These are phyloP conservation scores for Microbotryum saponariae DNA, from an alignment of 1,284 basidiomycete genomes.

Conservation along the genomic window DNA sequence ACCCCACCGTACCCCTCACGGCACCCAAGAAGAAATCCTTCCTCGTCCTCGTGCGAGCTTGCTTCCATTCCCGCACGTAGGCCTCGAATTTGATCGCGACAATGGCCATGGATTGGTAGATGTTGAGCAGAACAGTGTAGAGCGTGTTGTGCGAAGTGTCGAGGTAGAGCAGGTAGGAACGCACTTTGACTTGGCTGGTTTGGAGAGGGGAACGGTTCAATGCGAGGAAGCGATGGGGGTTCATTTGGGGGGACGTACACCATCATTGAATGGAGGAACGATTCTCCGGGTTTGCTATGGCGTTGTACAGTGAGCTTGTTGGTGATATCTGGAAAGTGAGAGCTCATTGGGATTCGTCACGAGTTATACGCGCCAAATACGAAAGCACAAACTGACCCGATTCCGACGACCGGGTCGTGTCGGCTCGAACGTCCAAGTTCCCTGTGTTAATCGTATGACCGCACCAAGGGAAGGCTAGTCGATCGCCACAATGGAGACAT, in stretches of 20 bases:
- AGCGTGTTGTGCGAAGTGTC: conserved; percentile 65
- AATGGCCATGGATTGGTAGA: conserved; percentile 79
- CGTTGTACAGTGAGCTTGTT: conserved; percentile 41
- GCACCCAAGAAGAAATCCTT: conserved; percentile 30
- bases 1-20: no score
- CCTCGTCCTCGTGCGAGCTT: conserved; percentile 37
- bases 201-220: neutral
- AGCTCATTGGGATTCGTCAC: no score
- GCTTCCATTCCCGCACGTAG: conserved; percentile 62
- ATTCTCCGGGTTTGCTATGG: conserved; percentile 33
- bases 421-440: conserved; percentile 58
- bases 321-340: conserved; percentile 32
- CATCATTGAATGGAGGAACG: conserved; percentile 37
- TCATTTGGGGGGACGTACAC: conserved; percentile 25
- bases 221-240: no score
- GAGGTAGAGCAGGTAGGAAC: conserved; percentile 64
- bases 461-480: conserved; percentile 81
- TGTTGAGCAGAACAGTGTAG: conserved; percentile 62
- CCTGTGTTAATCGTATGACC: conserved; percentile 68
- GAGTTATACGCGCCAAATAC: no score
- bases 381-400: neutral
- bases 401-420: neutral
- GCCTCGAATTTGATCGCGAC: conserved; percentile 80
- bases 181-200: conserved; percentile 54
- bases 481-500: neutral